phyloP scores from a whole-genome alignment of 257 asterid genomes.

The Paraleonurus japonicus region DNA sequence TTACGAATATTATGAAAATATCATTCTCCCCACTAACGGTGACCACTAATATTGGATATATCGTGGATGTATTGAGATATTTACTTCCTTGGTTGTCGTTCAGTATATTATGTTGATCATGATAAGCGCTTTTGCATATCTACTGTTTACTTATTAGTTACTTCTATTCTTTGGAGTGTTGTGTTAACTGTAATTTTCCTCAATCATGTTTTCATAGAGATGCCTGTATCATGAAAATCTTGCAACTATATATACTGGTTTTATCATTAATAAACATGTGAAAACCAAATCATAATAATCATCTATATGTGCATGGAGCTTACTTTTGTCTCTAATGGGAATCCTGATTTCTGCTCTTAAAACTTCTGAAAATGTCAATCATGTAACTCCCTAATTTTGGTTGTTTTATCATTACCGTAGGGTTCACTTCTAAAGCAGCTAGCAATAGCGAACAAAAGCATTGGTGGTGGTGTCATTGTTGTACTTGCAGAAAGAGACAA shows the following conservation, averaged over 20 bases:
- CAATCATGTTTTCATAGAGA: not conserved
- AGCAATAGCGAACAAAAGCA: conserved; percentile 95
- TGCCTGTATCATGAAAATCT: not conserved
- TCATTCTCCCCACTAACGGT: too few species aligned
- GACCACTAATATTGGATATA: too few species aligned
- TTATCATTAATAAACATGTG: conserved; percentile 2
- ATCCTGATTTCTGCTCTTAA: not conserved
- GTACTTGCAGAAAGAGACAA: conserved; percentile 99
- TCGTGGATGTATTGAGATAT: too few species aligned
- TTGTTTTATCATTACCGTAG: too few species aligned
- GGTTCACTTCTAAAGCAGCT: conserved; percentile 96
- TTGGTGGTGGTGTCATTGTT: conserved; percentile 92
- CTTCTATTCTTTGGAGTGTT: not conserved
- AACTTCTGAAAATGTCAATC: conserved; percentile 10
- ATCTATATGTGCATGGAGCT: conserved; percentile 6
- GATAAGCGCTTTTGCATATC: not conserved
- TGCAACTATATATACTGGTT: conserved; percentile 11
- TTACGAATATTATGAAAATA: too few species aligned
- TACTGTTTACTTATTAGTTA: not conserved
- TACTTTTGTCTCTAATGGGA: conserved; percentile 4
- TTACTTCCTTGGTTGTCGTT: too few species aligned
- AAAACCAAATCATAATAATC: conserved; percentile 5
- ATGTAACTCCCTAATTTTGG: too few species aligned
- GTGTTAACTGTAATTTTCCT: conserved; percentile 1
- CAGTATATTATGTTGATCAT: conserved; percentile 6